A percentile compares a stretch with the other conserved stretches of the same genome.
These are phyloP conservation scores for Colletotrichum theobromicola DNA, from an alignment of 2,329 filamentous ascomycete genomes.

Conservation along the genomic window DNA sequence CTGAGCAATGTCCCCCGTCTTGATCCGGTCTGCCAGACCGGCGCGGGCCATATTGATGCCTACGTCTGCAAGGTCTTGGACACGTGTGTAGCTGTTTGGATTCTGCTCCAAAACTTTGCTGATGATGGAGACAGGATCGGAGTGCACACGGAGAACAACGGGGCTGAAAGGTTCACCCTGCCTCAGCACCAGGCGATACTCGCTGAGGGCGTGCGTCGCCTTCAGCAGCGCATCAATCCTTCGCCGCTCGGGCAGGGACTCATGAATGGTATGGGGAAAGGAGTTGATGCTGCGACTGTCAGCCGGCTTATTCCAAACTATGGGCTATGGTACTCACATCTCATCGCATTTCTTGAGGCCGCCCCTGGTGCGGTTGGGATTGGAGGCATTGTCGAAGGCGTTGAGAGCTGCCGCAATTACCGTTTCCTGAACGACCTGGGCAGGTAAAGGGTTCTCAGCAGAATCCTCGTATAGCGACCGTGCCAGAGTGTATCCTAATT, in stretches of 20 bases:
- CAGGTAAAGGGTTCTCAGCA: slow-evolving; percentile 52
- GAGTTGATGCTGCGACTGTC: slow-evolving; percentile 59
- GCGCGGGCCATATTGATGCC: slow-evolving; percentile 70
- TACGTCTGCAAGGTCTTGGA: slow-evolving; percentile 75
- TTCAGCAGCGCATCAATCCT: slow-evolving; percentile 69
- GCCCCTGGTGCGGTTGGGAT: slow-evolving; percentile 77
- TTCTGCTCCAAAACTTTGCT: slow-evolving; percentile 80
- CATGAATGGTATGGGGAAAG: slow-evolving; percentile 63
- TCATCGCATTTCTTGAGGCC: slow-evolving; percentile 80
- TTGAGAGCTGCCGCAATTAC: slow-evolving; percentile 69
- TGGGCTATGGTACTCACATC: slow-evolving; percentile 56
- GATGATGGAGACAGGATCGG: slow-evolving; percentile 76
- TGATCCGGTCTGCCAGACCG: slow-evolving; percentile 47
- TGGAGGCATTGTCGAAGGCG: slow-evolving; percentile 82
- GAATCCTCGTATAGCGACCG: slow-evolving; percentile 65
- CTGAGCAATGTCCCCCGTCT: slow-evolving; percentile 26
- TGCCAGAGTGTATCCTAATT: slow-evolving; percentile 66
- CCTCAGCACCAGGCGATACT: slow-evolving; percentile 79
- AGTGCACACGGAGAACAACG: slow-evolving; percentile 76
- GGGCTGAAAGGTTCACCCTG: slow-evolving; percentile 83
- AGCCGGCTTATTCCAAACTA: slow-evolving; percentile 18
- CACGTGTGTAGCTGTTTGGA: slow-evolving; percentile 71
- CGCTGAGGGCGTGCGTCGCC: slow-evolving; percentile 76
- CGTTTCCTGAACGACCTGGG: slow-evolving; percentile 60
- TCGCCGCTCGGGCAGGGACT: slow-evolving; percentile 54